Percentiles rank a stretch among this genome's conserved stretches.
Conservation (phyloP, 2,329 filamentous ascomycete genomes). For the Aspergillus texensis region DNA sequence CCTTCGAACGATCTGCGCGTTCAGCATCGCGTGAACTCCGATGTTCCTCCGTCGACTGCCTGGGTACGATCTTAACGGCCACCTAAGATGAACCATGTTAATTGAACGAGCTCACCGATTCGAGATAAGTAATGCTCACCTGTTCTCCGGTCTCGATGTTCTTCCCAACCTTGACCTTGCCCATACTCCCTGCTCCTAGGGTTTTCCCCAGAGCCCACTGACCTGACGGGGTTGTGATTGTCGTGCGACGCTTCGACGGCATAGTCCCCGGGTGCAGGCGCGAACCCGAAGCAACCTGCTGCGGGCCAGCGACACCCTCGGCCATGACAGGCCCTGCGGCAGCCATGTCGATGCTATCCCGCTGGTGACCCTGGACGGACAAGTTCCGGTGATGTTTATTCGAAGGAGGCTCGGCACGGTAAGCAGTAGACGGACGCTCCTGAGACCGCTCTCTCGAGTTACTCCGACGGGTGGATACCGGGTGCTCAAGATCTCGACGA, state of each 20-base stretch:
- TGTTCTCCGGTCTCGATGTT: slow-evolving; percentile 90
- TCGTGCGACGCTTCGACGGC: slow-evolving; percentile 65
- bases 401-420: slow-evolving; percentile 59
- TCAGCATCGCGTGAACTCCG: slow-evolving; percentile 73
- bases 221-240: slow-evolving; percentile 85
- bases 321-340: slow-evolving; percentile 53
- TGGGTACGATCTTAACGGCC: slow-evolving; percentile 94
- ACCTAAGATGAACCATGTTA: slow-evolving; percentile 58
- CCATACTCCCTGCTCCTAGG: slow-evolving; percentile 97
- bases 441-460: slow-evolving; percentile 63
- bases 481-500: slow-evolving; percentile 72
- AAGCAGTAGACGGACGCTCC: slow-evolving; percentile 43
- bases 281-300: slow-evolving; percentile 47
- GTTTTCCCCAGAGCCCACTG: slow-evolving; percentile 97
- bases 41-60: slow-evolving; percentile 85
- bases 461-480: slow-evolving; percentile 61
- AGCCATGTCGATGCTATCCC: slow-evolving; percentile 49
- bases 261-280: slow-evolving; percentile 36
- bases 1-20: slow-evolving; percentile 92
- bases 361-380: slow-evolving; percentile 44
- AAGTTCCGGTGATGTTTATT: slow-evolving; percentile 44
- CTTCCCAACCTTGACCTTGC: slow-evolving; percentile 94
- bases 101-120: neutral
- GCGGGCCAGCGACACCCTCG: slow-evolving; percentile 57
- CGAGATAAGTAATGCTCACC: slow-evolving; percentile 55